These are phyloP conservation scores for Leucocoprinus birnbaumii DNA, from an alignment of 768 basidiomycete genomes.

Conservation along the genomic window DNA sequence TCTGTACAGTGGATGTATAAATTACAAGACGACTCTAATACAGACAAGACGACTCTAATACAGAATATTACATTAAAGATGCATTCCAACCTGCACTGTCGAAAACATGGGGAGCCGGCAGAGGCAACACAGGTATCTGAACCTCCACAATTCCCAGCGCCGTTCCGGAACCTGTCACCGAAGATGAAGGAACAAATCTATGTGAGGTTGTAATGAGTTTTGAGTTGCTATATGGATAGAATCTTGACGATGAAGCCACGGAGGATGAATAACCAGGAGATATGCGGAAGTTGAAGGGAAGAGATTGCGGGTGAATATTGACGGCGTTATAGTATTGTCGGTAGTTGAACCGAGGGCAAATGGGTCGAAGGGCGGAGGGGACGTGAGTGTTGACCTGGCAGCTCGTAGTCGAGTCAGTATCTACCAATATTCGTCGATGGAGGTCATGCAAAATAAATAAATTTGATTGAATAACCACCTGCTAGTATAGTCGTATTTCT, in stretches of 20 bases:
- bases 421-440: conserved; percentile 23
- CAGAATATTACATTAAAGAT: no score
- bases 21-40: no score
- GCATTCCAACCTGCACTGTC: no score
- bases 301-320: conserved; percentile 75
- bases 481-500: conserved; percentile 74
- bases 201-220: not conserved
- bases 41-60: no score
- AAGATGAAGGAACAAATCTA: not conserved
- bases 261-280: not conserved
- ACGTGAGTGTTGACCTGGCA: conserved; percentile 54
- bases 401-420: conserved; percentile 55
- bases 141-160: no score
- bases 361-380: conserved; percentile 38
- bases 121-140: no score
- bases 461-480: conserved; percentile 32
- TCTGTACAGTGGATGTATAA: no score
- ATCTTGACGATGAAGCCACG: not conserved
- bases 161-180: no score
- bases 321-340: conserved; percentile 49
- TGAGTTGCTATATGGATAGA: not conserved
- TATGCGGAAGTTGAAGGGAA: not conserved
- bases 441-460: not conserved
- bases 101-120: no score
- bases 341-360: conserved; percentile 48